Evolutionary conservation across 1,284 basidiomycete species (phyloP), one percentile per base, ranked within the genome.

Genomic region (Ceratobasidium sp.): DNA sequence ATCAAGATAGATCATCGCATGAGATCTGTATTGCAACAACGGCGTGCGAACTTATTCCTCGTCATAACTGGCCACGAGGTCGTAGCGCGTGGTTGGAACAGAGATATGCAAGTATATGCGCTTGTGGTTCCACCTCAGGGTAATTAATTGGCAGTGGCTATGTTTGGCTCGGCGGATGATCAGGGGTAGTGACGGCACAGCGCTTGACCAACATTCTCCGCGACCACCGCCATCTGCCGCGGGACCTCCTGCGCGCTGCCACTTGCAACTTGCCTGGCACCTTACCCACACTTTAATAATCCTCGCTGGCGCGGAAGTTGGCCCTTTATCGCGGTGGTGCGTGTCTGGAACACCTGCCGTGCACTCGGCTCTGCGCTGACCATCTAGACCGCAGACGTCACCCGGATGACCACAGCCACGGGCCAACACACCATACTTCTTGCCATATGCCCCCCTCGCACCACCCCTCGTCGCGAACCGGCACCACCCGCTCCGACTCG

Each of bases 331-430:
- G 34, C 24, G 41, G 29, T 24, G n/a, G n/a, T n/a, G n/a, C n/a
- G n/a, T n/a, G n/a, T n/a, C n/a, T n/a, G n/a, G n/a, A n/a, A n/a
- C n/a, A n/a, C n/a, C 39, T 41, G 39, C 7, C 13, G 39, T 13
- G 39, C 13, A 13, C 13, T 7, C 39, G 39, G 39, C 6, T 7
- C 13, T 13, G 6, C 13, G 62, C 39, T 31, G 62, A 48, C 16
- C 39, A 14, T 8, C 59, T 43, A 39, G 59, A 16, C 39, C 22
- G 16, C 9, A 27, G 65, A 68, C 65, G 65, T 68, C 65, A 68
- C 53, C 48, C 65, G 65, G 5, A 68, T 68, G 65, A 49, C 51
- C 65, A 68, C 65, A 56, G 65, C 65, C 65, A 68, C 65, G 14
- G n/a, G 22, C 65, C 16, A n/a, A 68, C 31, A 39, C 65, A 68